Evolutionary conservation across 768 basidiomycete species (phyloP), one percentile per base, ranked within the genome.

Genomic region (Trametes meyenii): DNA sequence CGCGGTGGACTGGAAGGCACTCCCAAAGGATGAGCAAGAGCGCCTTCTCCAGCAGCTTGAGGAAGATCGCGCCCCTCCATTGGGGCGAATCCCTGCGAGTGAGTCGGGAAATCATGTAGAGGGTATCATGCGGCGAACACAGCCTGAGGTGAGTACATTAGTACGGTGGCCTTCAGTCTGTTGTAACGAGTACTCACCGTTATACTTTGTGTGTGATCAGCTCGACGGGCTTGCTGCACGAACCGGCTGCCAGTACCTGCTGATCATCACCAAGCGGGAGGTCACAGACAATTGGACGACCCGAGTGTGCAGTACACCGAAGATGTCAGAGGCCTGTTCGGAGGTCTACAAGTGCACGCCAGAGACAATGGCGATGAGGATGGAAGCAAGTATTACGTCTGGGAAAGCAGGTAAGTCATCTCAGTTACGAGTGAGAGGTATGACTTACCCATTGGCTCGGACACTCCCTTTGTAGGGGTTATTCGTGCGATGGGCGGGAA

Each of bases 311-410:
- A 24, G 17, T 38, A 53, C 40, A 26, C 51, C 51, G 5, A 53
- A 53, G 51, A 19, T 53, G 21, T 23, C 29, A 39, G 51, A 53
- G 16, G 51, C 51, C 38, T 53, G 51, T 39, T 13, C 29, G 16
- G 23, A 53, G 38, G 12, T 53, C 8, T 53, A n/a, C 19, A 53
- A 53, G 35, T 21, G 40, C 24, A 53, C 51, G n/a, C 51, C 51
- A 12, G 51, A 53, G 13, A 38, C 21, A 38, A 53, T 53, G 51
- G 51, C 51, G 36, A 39, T 53, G 38, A 53, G 23, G 38, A 53
- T 53, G 23, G 51, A 53, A 26, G 51, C 51, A 5, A 39, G 29
- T 19, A 21, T 53, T 13, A 53, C 51, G 14, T 26, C 51, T 10
- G 51, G 51, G 23, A 19, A 26, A 38, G 38, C 51, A 40, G 51